Evolutionary conservation across 2,329 filamentous ascomycete genomes (phyloP).

Genomic region (Didymosphaeria variabile): DNA sequence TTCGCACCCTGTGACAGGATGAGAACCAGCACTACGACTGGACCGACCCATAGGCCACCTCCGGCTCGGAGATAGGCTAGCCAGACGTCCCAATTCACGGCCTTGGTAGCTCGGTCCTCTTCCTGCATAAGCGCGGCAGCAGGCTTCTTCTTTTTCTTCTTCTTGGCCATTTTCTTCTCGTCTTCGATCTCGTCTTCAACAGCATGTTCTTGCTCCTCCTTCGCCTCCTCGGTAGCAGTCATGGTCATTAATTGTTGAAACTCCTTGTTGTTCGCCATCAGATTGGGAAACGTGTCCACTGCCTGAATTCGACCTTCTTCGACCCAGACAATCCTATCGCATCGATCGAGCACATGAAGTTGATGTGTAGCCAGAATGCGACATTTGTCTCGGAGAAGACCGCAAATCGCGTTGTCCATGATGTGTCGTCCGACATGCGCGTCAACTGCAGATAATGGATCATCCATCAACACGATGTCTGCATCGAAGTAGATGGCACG

Average conservation of each 20-base stretch:
- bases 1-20: slow-evolving; percentile 82
- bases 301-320: slow-evolving; percentile 84
- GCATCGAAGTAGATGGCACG: slow-evolving; percentile 74
- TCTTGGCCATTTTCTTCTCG: slow-evolving; percentile 66
- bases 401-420: slow-evolving; percentile 93
- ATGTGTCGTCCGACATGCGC: slow-evolving; percentile 73
- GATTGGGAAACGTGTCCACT: slow-evolving; percentile 86
- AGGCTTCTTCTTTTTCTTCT: slow-evolving; percentile 60
- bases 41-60: slow-evolving; percentile 73
- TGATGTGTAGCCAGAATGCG: slow-evolving; percentile 94
- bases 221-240: slow-evolving; percentile 69
- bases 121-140: slow-evolving; percentile 74
- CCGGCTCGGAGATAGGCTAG: slow-evolving; percentile 78
- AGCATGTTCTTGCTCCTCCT: slow-evolving; percentile 58
- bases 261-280: slow-evolving; percentile 79
- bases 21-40: slow-evolving; percentile 70
- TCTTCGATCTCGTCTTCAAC: slow-evolving; percentile 60
- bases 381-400: slow-evolving; percentile 87
- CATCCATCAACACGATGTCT: slow-evolving; percentile 70
- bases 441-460: slow-evolving; percentile 67
- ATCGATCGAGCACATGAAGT: slow-evolving; percentile 88
- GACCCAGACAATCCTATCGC: slow-evolving; percentile 93
- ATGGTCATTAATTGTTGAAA: slow-evolving; percentile 87
- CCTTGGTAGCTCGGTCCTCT: slow-evolving; percentile 75
- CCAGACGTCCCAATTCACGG: slow-evolving; percentile 84